Evolutionary conservation across 1,284 basidiomycete species (phyloP).

Genomic region (Ustilago vetiveriae): DNA sequence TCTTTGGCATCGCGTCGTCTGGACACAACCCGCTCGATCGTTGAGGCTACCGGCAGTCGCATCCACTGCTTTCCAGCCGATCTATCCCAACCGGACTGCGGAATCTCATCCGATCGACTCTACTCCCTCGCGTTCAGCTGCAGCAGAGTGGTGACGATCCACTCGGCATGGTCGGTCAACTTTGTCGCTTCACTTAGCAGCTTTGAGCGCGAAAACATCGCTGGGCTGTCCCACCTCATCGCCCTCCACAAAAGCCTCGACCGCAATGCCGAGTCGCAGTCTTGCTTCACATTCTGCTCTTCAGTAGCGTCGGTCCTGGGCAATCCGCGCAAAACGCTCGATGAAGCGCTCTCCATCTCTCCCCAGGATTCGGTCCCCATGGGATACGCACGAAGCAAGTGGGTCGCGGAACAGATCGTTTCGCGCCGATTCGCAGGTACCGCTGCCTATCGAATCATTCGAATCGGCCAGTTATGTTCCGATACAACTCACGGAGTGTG

Average conservation of each 20-base stretch:
- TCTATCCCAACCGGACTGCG: conserved; percentile 22
- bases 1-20: conserved; percentile 62
- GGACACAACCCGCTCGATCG: conserved; percentile 41
- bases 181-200: conserved; percentile 44
- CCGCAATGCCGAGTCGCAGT: too few species aligned
- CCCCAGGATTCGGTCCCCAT: conserved; percentile 25
- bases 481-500: conserved; percentile 72
- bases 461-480: conserved; percentile 72
- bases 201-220: conserved; percentile 49
- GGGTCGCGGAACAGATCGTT: conserved; percentile 74
- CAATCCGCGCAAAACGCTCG: conserved; percentile 48
- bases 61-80: conserved; percentile 39
- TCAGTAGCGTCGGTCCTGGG: conserved; percentile 73
- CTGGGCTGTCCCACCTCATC: conserved; percentile 19
- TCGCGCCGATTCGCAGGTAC: conserved; percentile 17
- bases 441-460: conserved; percentile 13
- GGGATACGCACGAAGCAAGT: conserved; percentile 69
- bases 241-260: too few species aligned
- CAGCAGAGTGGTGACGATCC: conserved; percentile 23
- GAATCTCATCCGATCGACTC: not conserved
- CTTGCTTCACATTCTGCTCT: conserved; percentile 67
- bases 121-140: not conserved
- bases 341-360: conserved; percentile 1
- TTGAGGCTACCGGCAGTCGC: conserved; percentile 10
- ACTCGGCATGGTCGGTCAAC: conserved; percentile 60